A percentile compares a stretch with the other conserved stretches of the same genome.
Conservation (phyloP, 1,139 yeast species). For the Scheffersomyces quercinus region DNA sequence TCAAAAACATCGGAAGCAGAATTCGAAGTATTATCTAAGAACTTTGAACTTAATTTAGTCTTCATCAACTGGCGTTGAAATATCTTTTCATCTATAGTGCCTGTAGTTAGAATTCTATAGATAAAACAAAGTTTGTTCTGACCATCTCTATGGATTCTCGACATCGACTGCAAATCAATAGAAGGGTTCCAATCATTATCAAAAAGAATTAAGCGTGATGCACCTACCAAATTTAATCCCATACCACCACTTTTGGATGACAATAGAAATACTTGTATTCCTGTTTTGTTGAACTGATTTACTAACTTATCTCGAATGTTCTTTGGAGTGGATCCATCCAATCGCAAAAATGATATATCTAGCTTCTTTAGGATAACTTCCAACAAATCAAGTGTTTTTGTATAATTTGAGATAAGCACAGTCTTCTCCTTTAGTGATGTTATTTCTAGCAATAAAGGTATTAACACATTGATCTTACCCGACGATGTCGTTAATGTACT, state of each 20-base stretch:
- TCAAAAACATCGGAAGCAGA: slow-evolving; percentile 52
- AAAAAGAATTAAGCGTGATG: slow-evolving; percentile 76
- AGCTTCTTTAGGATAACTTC: slow-evolving; percentile 56
- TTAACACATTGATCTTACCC: slow-evolving; percentile 60
- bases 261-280: slow-evolving; percentile 66
- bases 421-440: slow-evolving; percentile 60
- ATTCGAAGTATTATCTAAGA: slow-evolving; percentile 55
- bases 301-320: slow-evolving; percentile 67
- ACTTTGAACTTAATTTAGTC: slow-evolving; percentile 73
- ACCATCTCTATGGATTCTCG: slow-evolving; percentile 92
- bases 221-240: slow-evolving; percentile 89
- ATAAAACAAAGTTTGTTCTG: slow-evolving; percentile 77
- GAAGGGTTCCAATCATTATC: slow-evolving; percentile 98
- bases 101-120: slow-evolving; percentile 81
- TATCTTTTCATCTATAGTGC: slow-evolving; percentile 92
- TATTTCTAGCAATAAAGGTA: slow-evolving; percentile 55
- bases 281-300: slow-evolving; percentile 60
- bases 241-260: slow-evolving; percentile 95
- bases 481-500: slow-evolving; percentile 16
- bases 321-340: slow-evolving; percentile 85
- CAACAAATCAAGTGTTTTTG: slow-evolving; percentile 80
- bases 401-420: slow-evolving; percentile 85
- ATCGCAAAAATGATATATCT: slow-evolving; percentile 55
- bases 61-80: slow-evolving; percentile 92
- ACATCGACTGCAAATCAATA: slow-evolving; percentile 92